Percentiles rank a stretch among this genome's conserved stretches.
phyloP scores from a whole-genome alignment of 2,329 filamentous ascomycete species.

The Neopestalotiopsis sp. region DNA sequence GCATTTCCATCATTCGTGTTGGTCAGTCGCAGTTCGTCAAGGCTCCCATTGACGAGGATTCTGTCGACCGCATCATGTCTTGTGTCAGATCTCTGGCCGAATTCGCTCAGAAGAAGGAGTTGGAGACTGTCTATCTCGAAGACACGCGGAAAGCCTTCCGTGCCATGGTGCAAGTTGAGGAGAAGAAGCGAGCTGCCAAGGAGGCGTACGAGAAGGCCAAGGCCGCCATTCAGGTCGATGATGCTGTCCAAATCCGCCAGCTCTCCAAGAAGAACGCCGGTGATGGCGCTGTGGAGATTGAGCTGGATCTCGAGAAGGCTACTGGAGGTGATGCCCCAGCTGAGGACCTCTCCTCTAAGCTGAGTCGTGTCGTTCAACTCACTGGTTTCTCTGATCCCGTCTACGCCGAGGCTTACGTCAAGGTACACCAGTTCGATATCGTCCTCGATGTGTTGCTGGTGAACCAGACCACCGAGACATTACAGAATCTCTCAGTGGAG shows the following conservation, averaged over 20 bases:
- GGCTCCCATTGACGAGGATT: slow-evolving; percentile 95
- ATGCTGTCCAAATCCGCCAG: slow-evolving; percentile 91
- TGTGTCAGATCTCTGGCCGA: slow-evolving; percentile 92
- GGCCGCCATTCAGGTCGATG: slow-evolving; percentile 92
- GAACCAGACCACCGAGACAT: slow-evolving; percentile 94
- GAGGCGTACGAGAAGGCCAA: slow-evolving; percentile 93
- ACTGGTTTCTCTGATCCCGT: slow-evolving; percentile 98
- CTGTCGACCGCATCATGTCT: slow-evolving; percentile 97
- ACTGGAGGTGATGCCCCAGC: slow-evolving; percentile 85
- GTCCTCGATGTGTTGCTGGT: slow-evolving; percentile 94
- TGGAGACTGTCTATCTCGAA: slow-evolving; percentile 91
- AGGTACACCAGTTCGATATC: slow-evolving; percentile 98
- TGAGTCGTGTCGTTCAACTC: slow-evolving; percentile 94
- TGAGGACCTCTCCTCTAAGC: slow-evolving; percentile 90
- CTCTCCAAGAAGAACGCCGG: slow-evolving; percentile 87
- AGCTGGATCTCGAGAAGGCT: slow-evolving; percentile 89
- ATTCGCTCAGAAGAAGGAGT: slow-evolving; percentile 85
- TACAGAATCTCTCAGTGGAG: slow-evolving; percentile 96
- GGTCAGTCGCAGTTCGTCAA: slow-evolving; percentile 99
- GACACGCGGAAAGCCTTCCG: slow-evolving; percentile 96
- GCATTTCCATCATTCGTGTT: slow-evolving; percentile 98
- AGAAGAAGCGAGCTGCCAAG: slow-evolving; percentile 96
- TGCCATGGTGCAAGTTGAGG: slow-evolving; percentile 95
- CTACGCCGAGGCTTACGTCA: slow-evolving; percentile 98
- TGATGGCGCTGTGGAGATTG: slow-evolving; percentile 84